Evolutionary conservation across 768 basidiomycete species (phyloP).

Genomic region (Gloeostereum incarnatum): DNA sequence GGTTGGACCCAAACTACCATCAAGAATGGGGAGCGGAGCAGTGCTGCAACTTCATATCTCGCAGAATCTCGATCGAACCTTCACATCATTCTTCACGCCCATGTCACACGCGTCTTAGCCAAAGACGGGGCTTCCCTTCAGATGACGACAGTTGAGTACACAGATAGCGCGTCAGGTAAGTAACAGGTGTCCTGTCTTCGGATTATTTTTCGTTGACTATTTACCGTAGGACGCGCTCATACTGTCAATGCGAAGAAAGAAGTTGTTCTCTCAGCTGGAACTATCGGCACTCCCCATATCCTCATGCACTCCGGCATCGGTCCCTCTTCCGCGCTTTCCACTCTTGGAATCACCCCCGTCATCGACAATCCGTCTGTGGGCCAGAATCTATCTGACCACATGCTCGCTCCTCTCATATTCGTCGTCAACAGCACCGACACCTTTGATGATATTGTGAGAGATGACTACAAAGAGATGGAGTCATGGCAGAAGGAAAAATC

Average conservation of each 20-base stretch:
- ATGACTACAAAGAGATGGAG: not conserved
- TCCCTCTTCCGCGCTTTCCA: conserved; percentile 18
- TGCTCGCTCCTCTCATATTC: conserved; percentile 16
- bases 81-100: not conserved
- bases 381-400: conserved; percentile 36
- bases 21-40: conserved; percentile 17
- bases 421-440: conserved; percentile 15
- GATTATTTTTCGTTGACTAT: conserved; percentile 11
- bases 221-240: conserved; percentile 3
- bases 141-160: not conserved
- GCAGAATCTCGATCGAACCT: conserved; percentile 6
- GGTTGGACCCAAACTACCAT: conserved; percentile 20
- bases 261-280: conserved; percentile 27
- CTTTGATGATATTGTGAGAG: conserved; percentile 2
- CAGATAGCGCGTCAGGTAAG: not conserved
- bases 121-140: not conserved
- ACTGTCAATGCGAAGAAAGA: conserved; percentile 18
- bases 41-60: conserved; percentile 22
- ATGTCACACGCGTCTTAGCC: conserved; percentile 2
- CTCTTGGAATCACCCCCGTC: conserved; percentile 25
- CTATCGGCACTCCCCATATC: conserved; percentile 21
- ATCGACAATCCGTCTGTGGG: conserved; percentile 34
- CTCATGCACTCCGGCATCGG: conserved; percentile 39
- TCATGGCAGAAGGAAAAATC: conserved; percentile 8
- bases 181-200: conserved; percentile 12